Evolutionary conservation across 2,329 filamentous ascomycete species (phyloP).

Genomic region (Epichloe coenophiala): DNA sequence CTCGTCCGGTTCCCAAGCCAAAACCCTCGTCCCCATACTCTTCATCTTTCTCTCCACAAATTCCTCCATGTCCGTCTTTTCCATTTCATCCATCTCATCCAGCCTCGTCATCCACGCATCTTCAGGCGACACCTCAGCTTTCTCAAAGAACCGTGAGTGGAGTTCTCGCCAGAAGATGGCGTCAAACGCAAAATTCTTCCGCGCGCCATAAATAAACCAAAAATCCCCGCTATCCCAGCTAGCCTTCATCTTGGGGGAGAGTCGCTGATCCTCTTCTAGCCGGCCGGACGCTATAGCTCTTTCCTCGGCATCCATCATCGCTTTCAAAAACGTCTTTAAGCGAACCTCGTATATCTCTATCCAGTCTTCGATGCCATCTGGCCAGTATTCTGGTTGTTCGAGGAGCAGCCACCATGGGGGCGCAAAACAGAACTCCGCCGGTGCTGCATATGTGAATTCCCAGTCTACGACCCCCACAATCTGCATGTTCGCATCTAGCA

Average conservation of each 20-base stretch:
- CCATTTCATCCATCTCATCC: slow-evolving; percentile 7
- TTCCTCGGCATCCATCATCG: slow-evolving; percentile 16
- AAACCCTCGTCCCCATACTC: slow-evolving; percentile 1
- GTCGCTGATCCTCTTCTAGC: slow-evolving; percentile 3
- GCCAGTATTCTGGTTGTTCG: slow-evolving; percentile 19
- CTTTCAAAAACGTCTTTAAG: slow-evolving; percentile 19
- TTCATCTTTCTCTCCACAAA: slow-evolving; percentile 12
- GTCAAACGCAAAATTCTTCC: slow-evolving; percentile 26
- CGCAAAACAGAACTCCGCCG: slow-evolving; percentile 19
- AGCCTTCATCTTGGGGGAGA: slow-evolving; percentile 21
- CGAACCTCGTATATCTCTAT: slow-evolving; percentile 17
- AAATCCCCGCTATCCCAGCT: slow-evolving; percentile 21
- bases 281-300: slow-evolving; percentile 7
- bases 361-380: slow-evolving; percentile 17
- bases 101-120: slow-evolving; percentile 6
- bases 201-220: slow-evolving; percentile 21
- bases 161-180: slow-evolving; percentile 23
- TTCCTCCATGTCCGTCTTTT: too few species aligned
- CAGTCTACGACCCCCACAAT: slow-evolving; percentile 18
- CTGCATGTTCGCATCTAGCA: slow-evolving; percentile 14
- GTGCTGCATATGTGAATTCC: slow-evolving; percentile 15
- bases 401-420: slow-evolving; percentile 28
- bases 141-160: slow-evolving; percentile 21
- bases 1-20: background rate
- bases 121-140: background rate